Evolutionary conservation across 208 protist genomes (phyloP).

Genomic region (Leishmania amazonensis): DNA sequence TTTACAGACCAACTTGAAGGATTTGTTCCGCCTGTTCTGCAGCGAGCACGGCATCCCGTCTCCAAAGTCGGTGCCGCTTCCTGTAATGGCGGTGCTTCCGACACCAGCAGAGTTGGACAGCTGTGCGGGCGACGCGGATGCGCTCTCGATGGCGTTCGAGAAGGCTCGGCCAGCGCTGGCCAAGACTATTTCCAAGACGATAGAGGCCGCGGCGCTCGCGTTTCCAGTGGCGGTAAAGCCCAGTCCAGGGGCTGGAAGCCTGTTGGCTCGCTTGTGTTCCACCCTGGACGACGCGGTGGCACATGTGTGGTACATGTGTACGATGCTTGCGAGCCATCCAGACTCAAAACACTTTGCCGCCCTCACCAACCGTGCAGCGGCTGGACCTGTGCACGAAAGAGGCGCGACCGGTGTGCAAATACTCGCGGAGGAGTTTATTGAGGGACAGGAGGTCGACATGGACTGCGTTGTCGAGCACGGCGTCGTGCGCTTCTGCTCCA

Average conservation of each 20-base stretch:
- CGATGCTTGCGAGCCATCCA: slow-evolving; percentile 36
- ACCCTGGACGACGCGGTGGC: slow-evolving; percentile 43
- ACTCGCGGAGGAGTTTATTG: slow-evolving; percentile 78
- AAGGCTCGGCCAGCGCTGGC: slow-evolving; percentile 2
- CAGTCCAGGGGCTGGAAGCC: slow-evolving; percentile 73
- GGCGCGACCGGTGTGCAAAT: slow-evolving; percentile 23
- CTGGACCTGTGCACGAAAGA: not conserved
- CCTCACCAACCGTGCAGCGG: slow-evolving; percentile 8
- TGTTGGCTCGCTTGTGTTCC: slow-evolving; percentile 48
- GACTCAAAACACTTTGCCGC: slow-evolving; percentile 55
- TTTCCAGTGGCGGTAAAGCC: slow-evolving; percentile 83
- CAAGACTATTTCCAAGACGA: not conserved
- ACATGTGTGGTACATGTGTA: slow-evolving; percentile 54
- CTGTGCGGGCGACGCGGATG: not conserved
- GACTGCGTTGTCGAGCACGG: slow-evolving; percentile 76
- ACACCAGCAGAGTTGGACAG: not conserved
- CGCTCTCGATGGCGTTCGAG: not conserved
- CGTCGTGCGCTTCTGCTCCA: slow-evolving; percentile 54
- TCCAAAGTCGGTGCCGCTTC: slow-evolving; percentile 28
- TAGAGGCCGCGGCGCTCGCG: not conserved
- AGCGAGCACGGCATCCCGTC: slow-evolving; percentile 34
- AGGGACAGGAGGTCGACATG: slow-evolving; percentile 82
- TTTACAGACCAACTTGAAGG: slow-evolving; percentile 58
- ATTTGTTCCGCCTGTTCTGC: slow-evolving; percentile 59
- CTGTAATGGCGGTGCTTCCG: slow-evolving; percentile 5